A percentile compares a stretch with the other conserved stretches of the same genome.
phyloP scores from a whole-genome alignment of 257 asterid genomes.

The Nicotiana attenuata region DNA sequence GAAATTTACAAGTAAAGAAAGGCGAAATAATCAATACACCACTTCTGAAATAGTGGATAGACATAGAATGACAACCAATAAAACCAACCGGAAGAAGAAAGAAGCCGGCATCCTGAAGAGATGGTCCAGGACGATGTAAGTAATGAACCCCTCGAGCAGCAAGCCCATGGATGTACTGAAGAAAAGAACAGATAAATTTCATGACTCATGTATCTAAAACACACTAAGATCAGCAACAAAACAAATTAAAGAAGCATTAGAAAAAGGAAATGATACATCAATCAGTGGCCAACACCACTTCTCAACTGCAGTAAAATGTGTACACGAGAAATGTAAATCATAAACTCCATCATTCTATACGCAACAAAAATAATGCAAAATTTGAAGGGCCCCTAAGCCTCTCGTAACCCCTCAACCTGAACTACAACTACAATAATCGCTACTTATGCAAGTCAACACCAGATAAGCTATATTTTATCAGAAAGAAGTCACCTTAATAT shows the following conservation, averaged over 20 bases:
- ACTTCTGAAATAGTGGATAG: background rate
- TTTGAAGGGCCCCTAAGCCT: background rate
- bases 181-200: background rate
- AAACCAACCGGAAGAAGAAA: conserved; percentile 72
- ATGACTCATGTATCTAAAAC: conserved; percentile 9
- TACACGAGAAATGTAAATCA: background rate
- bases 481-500: background rate
- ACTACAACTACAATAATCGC: background rate
- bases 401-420: background rate
- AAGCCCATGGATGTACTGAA: conserved; percentile 65
- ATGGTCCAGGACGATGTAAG: conserved; percentile 67
- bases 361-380: background rate
- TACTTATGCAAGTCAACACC: background rate
- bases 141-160: conserved; percentile 79
- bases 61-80: background rate
- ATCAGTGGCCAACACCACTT: background rate
- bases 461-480: background rate
- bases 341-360: background rate
- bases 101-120: conserved; percentile 65
- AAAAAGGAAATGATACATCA: background rate
- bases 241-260: background rate
- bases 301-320: background rate
- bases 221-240: background rate
- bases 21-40: background rate
- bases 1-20: conserved; percentile 22